Evolutionary conservation across 164 flowering plant species (phyloP).

Genomic region (Umbilicus rupestris): DNA sequence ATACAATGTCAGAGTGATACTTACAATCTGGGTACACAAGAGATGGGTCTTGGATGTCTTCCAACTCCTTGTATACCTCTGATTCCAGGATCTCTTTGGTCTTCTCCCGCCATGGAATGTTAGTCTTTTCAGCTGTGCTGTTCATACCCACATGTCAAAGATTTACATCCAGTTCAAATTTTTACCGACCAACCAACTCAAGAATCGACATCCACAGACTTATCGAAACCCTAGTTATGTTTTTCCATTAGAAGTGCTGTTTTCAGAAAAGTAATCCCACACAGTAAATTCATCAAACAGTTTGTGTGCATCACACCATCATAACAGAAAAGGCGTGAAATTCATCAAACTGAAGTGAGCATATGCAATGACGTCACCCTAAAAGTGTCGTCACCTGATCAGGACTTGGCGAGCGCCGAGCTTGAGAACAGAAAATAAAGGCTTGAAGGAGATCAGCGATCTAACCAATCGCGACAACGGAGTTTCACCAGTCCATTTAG

Average conservation of each 20-base stretch:
- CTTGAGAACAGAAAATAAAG: slow-evolving; percentile 46
- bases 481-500: slow-evolving; percentile 54
- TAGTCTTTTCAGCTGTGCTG: slow-evolving; percentile 71
- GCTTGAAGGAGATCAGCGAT: slow-evolving; percentile 51
- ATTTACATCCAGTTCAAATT: neutral
- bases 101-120: slow-evolving; percentile 67
- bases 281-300: neutral
- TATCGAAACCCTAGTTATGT: too few species aligned
- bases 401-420: slow-evolving; percentile 61
- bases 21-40: slow-evolving; percentile 60
- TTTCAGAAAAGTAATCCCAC: too few species aligned
- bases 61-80: slow-evolving; percentile 56
- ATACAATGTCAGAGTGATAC: neutral
- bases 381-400: slow-evolving; percentile 28
- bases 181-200: too few species aligned
- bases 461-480: slow-evolving; percentile 52
- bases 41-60: slow-evolving; percentile 34
- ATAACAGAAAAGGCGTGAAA: too few species aligned
- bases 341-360: neutral
- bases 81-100: slow-evolving; percentile 52
- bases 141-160: slow-evolving; percentile 9
- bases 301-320: too few species aligned
- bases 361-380: neutral
- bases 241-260: too few species aligned
- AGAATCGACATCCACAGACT: too few species aligned